Evolutionary conservation across 164 flowering plant genomes (phyloP).

Genomic region (Berberis thunbergii): DNA sequence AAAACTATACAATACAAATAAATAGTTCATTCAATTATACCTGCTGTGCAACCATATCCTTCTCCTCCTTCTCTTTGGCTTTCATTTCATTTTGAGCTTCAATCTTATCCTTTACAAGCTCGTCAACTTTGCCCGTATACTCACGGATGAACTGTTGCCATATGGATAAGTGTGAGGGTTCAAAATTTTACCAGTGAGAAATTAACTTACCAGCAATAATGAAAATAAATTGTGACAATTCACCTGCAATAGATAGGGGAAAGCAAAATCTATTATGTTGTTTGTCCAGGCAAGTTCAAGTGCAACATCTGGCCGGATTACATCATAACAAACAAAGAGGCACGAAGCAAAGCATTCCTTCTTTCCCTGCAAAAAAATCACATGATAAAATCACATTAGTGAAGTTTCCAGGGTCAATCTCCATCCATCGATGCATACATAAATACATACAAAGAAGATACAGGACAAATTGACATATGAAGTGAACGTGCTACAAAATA

Average conservation of each 20-base stretch:
- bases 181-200: background rate
- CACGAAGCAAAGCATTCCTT: slow-evolving; percentile 97
- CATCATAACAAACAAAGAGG: slow-evolving; percentile 88
- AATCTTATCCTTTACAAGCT: slow-evolving; percentile 79
- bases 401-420: background rate
- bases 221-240: background rate
- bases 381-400: background rate
- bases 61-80: slow-evolving; percentile 89
- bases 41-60: slow-evolving; percentile 91
- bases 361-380: slow-evolving; percentile 57
- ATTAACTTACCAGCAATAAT: background rate
- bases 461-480: no score
- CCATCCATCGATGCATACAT: no score
- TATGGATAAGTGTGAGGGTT: background rate
- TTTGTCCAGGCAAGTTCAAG: slow-evolving; percentile 98
- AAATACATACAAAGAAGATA: no score
- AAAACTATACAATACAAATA: background rate
- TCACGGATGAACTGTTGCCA: slow-evolving; percentile 70
- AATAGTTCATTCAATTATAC: slow-evolving; percentile 22
- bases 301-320: slow-evolving; percentile 88
- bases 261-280: slow-evolving; percentile 91
- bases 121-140: slow-evolving; percentile 91
- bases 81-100: slow-evolving; percentile 73
- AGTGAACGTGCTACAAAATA: no score
- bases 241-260: slow-evolving; percentile 95